Evolutionary conservation across 495 filamentous ascomycete species (phyloP), one percentile per base, ranked within the genome.

Genomic region (Neurospora tetraspora): DNA sequence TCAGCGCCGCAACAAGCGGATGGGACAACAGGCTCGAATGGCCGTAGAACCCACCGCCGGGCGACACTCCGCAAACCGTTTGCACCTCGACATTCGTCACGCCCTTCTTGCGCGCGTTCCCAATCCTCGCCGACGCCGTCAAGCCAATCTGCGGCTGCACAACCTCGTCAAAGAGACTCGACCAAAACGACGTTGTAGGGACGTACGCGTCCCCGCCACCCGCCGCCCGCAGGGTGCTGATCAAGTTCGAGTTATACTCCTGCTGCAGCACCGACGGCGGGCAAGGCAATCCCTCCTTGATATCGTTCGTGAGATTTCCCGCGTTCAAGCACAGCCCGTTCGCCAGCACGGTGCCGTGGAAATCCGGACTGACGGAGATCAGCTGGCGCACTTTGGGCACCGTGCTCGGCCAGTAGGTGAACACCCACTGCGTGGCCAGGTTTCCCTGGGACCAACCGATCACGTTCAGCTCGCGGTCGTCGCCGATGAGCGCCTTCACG

Each of bases 361-460:
- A 86, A 72, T 86, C 84, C 1, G 82, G 80, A 11, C 81, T 83
- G 68, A 86, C 79, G 65, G 81, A 78, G 43, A 88, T 80, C 71
- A 83, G 80, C 70, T 87, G 82, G 27, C 75, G 77, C 4, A 82
- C 79, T 4, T 74, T 75, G 34, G 12, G 27, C 5, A 79, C 76
- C 0, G 83, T 82, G 3, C 81, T 83, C 1, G 84, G 85, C 85
- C 85, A 88, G 81, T 87, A 88, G 73, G 86, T 86, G 72, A 84
- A 78, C 11, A 81, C 83, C 86, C 85, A 87, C 74, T 88, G 85
- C 1, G 80, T 79, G 70, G 83, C 73, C 18, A 88, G 74, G 42
- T 77, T 79, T 20, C 86, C 86, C 76, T 88, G 85, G 3, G 82
- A 85, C 85, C 86, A 88, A n/a, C 77, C 78, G 9, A 87, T 76